These are phyloP conservation scores for Amaranthus palmeri DNA, from an alignment of 148 eudicot genomes.

Conservation along the genomic window DNA sequence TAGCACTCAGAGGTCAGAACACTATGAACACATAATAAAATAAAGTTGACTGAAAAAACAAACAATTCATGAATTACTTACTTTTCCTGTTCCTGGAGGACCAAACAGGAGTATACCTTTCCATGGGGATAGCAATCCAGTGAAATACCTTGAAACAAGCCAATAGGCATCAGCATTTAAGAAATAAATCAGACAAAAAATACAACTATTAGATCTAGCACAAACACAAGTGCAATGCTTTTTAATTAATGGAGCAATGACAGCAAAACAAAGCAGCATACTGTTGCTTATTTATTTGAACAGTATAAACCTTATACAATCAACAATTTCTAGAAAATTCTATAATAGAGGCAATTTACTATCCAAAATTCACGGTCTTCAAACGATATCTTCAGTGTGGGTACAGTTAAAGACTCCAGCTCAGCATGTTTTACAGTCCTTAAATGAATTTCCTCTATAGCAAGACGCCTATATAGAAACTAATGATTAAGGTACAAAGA, in stretches of 20 bases:
- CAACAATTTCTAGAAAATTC: neutral
- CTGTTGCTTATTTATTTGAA: neutral
- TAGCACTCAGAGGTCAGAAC: neutral
- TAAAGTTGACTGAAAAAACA: neutral
- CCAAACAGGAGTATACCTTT: conserved; percentile 97
- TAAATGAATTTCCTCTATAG: neutral
- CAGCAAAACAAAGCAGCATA: neutral
- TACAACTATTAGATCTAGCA: neutral
- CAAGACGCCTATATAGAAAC: neutral
- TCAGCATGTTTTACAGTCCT: neutral
- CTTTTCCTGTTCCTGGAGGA: conserved; percentile 99
- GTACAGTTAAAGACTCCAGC: neutral
- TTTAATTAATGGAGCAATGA: neutral
- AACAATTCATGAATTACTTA: conserved; percentile 23
- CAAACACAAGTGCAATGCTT: no score
- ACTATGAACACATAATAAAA: conserved; percentile 5
- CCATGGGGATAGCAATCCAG: conserved; percentile 93
- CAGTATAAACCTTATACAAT: neutral
- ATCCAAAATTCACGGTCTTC: neutral
- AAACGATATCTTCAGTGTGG: neutral
- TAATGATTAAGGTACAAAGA: neutral
- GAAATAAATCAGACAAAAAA: conserved; percentile 2
- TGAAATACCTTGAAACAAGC: conserved; percentile 64
- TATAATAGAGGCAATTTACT: neutral
- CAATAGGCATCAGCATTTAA: conserved; percentile 1